Percentiles rank a stretch among this genome's conserved stretches.
Evolutionary conservation across 1,139 yeast species (phyloP).

Genomic region (Candida sp.): DNA sequence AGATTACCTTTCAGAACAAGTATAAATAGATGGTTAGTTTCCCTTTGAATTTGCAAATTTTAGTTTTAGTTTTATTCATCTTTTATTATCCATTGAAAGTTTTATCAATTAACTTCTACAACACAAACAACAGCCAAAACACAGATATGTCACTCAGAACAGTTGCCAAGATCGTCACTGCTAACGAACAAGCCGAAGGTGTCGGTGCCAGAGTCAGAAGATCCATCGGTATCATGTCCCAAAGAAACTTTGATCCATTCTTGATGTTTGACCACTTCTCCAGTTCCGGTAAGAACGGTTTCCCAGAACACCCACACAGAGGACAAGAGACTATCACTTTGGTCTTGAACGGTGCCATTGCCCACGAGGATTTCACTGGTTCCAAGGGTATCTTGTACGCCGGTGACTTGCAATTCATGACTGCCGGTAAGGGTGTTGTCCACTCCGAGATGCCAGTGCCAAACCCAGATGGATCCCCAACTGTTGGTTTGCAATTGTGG

Average conservation of each 20-base stretch:
- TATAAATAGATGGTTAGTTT: constrained; percentile 16
- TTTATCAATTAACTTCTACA: constrained; percentile 5
- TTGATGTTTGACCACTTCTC: constrained; percentile 82
- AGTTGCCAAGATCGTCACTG: constrained; percentile 62
- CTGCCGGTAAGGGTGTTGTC: constrained; percentile 90
- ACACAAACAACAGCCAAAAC: constrained; percentile 6
- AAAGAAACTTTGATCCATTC: constrained; percentile 83
- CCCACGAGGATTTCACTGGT: constrained; percentile 95
- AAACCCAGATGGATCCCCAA: constrained; percentile 56
- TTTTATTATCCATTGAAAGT: constrained; percentile 8
- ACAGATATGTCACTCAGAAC: constrained; percentile 38
- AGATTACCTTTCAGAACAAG: not conserved
- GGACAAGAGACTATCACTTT: constrained; percentile 92
- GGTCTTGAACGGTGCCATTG: constrained; percentile 74
- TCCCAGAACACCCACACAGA: constrained; percentile 93
- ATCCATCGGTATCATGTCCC: constrained; percentile 71
- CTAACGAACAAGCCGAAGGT: constrained; percentile 83
- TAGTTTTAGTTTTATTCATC: constrained; percentile 11
- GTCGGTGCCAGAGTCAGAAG: constrained; percentile 87
- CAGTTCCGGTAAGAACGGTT: constrained; percentile 63
- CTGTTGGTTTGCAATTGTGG: constrained; percentile 88
- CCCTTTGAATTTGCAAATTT: constrained; percentile 8
- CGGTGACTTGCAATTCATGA: constrained; percentile 95
- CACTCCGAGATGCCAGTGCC: constrained; percentile 89
- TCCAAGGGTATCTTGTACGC: constrained; percentile 75